Percentiles rank a stretch among this genome's conserved stretches.
phyloP scores from a whole-genome alignment of 2,329 filamentous ascomycete genomes.

The Penicillium paneum region DNA sequence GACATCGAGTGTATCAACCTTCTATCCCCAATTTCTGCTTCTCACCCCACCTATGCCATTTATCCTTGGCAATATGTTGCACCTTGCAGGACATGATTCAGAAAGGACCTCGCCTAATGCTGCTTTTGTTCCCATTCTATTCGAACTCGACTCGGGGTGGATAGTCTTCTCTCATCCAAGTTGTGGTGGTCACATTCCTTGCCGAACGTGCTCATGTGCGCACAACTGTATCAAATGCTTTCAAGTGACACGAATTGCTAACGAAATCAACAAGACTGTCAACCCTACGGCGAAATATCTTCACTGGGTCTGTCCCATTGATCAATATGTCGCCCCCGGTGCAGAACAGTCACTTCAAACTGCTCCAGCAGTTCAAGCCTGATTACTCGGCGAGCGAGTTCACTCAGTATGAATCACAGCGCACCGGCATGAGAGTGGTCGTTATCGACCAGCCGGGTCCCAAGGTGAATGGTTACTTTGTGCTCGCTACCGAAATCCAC shows the following conservation, averaged over 20 bases:
- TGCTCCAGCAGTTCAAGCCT: conserved; percentile 78
- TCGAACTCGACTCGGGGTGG: background rate
- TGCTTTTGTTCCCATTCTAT: background rate
- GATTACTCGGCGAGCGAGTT: conserved; percentile 87
- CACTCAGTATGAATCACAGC: conserved; percentile 91
- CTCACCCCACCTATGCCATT: conserved; percentile 18
- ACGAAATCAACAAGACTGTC: conserved; percentile 20
- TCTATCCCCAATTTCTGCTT: conserved; percentile 12
- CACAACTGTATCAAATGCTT: background rate
- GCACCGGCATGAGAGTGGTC: conserved; percentile 91
- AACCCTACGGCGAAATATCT: conserved; percentile 19
- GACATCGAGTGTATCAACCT: background rate
- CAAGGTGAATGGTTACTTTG: conserved; percentile 94
- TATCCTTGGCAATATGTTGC: conserved; percentile 10
- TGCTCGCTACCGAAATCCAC: conserved; percentile 92
- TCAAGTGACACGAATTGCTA: conserved; percentile 11
- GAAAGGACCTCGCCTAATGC: background rate
- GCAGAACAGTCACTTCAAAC: conserved; percentile 65
- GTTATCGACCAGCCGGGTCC: conserved; percentile 90
- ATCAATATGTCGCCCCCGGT: conserved; percentile 55
- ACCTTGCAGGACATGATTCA: conserved; percentile 1
- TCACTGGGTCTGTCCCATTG: conserved; percentile 21
- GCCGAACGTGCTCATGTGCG: background rate
- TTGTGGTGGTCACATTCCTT: background rate
- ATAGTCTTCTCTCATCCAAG: background rate